Conservation (phyloP, 1,284 basidiomycete species). For the Malassezia dermatis region DNA sequence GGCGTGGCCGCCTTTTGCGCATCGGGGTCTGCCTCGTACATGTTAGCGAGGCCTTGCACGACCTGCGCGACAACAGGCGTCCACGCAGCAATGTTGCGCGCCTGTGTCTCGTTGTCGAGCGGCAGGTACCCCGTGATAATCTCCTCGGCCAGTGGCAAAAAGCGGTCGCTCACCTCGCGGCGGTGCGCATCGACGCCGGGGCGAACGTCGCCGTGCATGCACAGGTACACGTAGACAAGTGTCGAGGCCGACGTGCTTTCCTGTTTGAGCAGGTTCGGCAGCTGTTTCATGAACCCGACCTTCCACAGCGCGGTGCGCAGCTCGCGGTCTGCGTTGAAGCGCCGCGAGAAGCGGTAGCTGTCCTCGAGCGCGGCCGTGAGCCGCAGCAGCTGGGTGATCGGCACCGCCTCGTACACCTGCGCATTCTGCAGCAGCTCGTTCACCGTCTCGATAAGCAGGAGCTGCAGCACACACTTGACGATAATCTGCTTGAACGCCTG, state of each 20-base stretch:
- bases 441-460: slow-evolving; percentile 92
- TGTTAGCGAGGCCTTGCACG: slow-evolving; percentile 62
- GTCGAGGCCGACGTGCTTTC: slow-evolving; percentile 95
- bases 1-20: slow-evolving; percentile 26
- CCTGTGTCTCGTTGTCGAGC: slow-evolving; percentile 78
- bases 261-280: slow-evolving; percentile 94
- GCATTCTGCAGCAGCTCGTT: slow-evolving; percentile 72
- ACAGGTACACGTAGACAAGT: slow-evolving; percentile 76
- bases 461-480: slow-evolving; percentile 95
- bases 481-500: slow-evolving; percentile 97
- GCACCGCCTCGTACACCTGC: slow-evolving; percentile 78
- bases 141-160: slow-evolving; percentile 85
- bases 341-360: slow-evolving; percentile 89
- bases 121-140: slow-evolving; percentile 84
- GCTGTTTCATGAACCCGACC: slow-evolving; percentile 99
- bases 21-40: slow-evolving; percentile 11
- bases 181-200: slow-evolving; percentile 70
- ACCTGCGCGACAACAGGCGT: slow-evolving; percentile 93
- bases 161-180: slow-evolving; percentile 70
- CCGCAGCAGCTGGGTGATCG: slow-evolving; percentile 78
- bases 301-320: slow-evolving; percentile 94
- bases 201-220: slow-evolving; percentile 89
- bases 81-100: slow-evolving; percentile 93
- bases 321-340: slow-evolving; percentile 97
- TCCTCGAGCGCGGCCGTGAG: slow-evolving; percentile 91